phyloP scores from a whole-genome alignment of 2,329 filamentous ascomycete genomes.

The Fusarium nematophilum region DNA sequence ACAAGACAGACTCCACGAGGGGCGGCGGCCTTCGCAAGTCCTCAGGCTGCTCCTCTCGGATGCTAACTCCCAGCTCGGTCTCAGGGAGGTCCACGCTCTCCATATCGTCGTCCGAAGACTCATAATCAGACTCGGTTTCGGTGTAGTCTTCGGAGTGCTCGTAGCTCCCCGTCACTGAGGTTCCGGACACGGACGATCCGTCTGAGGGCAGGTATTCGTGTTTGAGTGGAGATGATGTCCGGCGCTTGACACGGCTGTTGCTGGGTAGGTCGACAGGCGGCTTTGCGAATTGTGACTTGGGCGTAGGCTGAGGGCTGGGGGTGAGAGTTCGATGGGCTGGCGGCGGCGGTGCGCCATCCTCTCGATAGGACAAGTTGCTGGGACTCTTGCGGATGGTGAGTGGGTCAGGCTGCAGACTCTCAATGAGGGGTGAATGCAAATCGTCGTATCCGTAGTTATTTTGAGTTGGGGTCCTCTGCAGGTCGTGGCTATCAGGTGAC shows the following conservation, averaged over 20 bases:
- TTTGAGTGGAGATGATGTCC: conserved; percentile 92
- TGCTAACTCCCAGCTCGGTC: conserved; percentile 68
- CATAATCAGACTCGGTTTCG: conserved; percentile 61
- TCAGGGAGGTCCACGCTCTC: conserved; percentile 71
- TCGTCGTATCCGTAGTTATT: conserved; percentile 44
- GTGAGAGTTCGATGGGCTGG: conserved; percentile 62
- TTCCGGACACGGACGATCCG: conserved; percentile 69
- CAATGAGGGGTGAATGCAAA: conserved; percentile 48
- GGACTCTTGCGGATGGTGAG: conserved; percentile 47
- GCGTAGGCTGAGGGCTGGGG: conserved; percentile 42
- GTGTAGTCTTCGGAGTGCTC: conserved; percentile 58
- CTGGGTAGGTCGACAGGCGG: conserved; percentile 60
- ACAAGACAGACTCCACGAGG: conserved; percentile 55
- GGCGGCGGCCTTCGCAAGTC: conserved; percentile 35
- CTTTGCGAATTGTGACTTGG: conserved; percentile 37
- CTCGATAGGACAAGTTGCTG: conserved; percentile 54
- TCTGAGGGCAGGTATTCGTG: conserved; percentile 95
- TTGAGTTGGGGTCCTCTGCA: conserved; percentile 54
- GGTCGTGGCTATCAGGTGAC: conserved; percentile 37
- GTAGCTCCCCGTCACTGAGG: conserved; percentile 64
- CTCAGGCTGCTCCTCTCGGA: conserved; percentile 49
- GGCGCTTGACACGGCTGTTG: conserved; percentile 67
- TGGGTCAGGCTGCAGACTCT: conserved; percentile 54
- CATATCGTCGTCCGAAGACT: conserved; percentile 65
- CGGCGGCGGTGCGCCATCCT: conserved; percentile 67